Evolutionary conservation across 176 grass and related monocot species (phyloP).

Genomic region (Carex pumila): DNA sequence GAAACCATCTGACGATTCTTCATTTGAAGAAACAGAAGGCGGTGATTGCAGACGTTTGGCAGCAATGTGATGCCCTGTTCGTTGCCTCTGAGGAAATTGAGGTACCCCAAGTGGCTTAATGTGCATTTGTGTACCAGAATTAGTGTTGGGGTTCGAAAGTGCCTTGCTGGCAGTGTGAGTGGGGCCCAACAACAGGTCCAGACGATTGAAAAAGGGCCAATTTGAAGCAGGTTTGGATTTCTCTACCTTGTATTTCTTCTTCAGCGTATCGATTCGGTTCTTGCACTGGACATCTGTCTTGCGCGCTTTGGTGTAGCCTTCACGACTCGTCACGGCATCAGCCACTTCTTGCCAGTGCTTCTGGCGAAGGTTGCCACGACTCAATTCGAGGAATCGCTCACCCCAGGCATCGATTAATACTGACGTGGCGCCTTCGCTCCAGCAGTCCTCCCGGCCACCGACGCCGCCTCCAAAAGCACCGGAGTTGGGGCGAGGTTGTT

Average conservation of each 20-base stretch:
- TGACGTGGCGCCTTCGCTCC: constrained; percentile 89
- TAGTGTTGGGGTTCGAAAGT: neutral
- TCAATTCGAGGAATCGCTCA: constrained; percentile 82
- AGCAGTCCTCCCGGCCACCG: constrained; percentile 78
- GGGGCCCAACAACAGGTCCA: constrained; percentile 66
- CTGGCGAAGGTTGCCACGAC: constrained; percentile 82
- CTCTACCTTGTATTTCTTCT: constrained; percentile 99
- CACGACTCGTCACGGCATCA: constrained; percentile 70
- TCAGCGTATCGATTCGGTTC: constrained; percentile 97
- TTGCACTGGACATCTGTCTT: constrained; percentile 94
- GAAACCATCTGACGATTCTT: constrained; percentile 72
- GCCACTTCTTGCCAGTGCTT: constrained; percentile 99
- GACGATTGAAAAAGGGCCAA: constrained; percentile 85
- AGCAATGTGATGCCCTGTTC: constrained; percentile 29
- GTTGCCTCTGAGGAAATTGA: constrained; percentile 58
- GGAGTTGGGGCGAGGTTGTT: constrained; percentile 33
- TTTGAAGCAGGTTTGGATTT: constrained; percentile 49
- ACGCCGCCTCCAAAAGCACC: constrained; percentile 25
- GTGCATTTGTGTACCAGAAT: constrained; percentile 13
- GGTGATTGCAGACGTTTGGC: neutral
- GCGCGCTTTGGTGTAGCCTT: constrained; percentile 68
- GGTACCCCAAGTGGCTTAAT: constrained; percentile 31
- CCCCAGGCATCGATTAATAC: constrained; percentile 95
- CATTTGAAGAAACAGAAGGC: constrained; percentile 34
- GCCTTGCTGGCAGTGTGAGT: constrained; percentile 28